Percentiles rank a stretch among this genome's conserved stretches.
Evolutionary conservation across 73 alveolate species (phyloP).

Genomic region (Paramecium caudatum): DNA sequence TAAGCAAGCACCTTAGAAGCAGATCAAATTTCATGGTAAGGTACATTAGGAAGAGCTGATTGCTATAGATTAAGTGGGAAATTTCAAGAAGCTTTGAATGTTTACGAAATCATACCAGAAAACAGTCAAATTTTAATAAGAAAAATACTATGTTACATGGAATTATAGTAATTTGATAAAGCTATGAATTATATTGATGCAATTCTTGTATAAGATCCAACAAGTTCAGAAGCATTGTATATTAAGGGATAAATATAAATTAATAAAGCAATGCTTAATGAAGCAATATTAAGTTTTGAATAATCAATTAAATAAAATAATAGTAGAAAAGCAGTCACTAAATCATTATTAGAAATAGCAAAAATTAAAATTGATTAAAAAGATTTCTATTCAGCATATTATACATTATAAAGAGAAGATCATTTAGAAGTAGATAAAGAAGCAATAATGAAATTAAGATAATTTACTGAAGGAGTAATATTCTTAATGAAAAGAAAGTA

Average conservation of each 20-base stretch:
- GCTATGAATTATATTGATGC: slow-evolving; percentile 62
- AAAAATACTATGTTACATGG: slow-evolving; percentile 71
- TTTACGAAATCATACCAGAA: slow-evolving; percentile 70
- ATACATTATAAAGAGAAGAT: slow-evolving; percentile 82
- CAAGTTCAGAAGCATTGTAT: slow-evolving; percentile 76
- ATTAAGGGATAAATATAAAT: slow-evolving; percentile 79
- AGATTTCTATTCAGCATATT: slow-evolving; percentile 89
- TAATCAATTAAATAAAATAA: slow-evolving; percentile 80
- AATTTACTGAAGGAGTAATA: slow-evolving; percentile 87
- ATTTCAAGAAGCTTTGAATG: slow-evolving; percentile 66
- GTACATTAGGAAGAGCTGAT: slow-evolving; percentile 85
- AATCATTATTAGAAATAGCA: slow-evolving; percentile 83
- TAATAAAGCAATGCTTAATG: slow-evolving; percentile 74
- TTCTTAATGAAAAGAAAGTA: slow-evolving; percentile 86
- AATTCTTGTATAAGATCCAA: slow-evolving; percentile 57
- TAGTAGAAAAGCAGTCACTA: slow-evolving; percentile 78
- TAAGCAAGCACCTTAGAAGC: slow-evolving; percentile 61
- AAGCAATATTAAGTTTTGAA: slow-evolving; percentile 81
- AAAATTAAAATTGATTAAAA: slow-evolving; percentile 82
- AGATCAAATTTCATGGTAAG: slow-evolving; percentile 73
- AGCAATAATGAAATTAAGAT: slow-evolving; percentile 76
- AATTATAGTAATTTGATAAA: slow-evolving; percentile 13
- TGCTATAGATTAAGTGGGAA: slow-evolving; percentile 70
- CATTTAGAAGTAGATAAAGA: slow-evolving; percentile 78
- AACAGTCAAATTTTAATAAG: slow-evolving; percentile 59